Base-by-base conservation (phyloP, 2,329 filamentous ascomycete genomes). In the Blastomyces percursus region DNA sequence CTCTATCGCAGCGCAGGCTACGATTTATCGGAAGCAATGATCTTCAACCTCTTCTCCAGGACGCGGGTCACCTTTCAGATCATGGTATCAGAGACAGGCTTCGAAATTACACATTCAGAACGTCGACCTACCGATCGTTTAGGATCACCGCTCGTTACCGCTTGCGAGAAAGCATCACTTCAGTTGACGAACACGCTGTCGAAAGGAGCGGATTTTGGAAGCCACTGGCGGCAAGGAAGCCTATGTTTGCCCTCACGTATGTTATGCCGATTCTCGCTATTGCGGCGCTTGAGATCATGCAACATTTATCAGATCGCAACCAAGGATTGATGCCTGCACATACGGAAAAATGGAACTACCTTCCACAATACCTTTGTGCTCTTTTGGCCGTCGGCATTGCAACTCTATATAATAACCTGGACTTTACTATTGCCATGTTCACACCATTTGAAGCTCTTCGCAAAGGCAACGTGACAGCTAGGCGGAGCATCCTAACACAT, bases 381-480 rank as follows among this genome's bases (percentile, higher is more conserved):
- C 24, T 59, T 44, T 27, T 59, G 16, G 54, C 35, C 46, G 38
- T 59, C 12, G 27, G 35, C 56, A 27, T 59, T 30, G 56, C 56
- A 32, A 44, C 56, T 8, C 27, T 59, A 21, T 59, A 42, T 32
- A 42, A 59, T 38, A 59, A 59, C 38, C 27, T 59, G 2, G 56
- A 59, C 27, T 59, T 59, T 27, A 59, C 56, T 1, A n/a, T 59
- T 32, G 56, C 56, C 16, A 42, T 42, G 35, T 24, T 59, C 14
- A n/a, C 56, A 42, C 56, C 56, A 6, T 59, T 59, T 14, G 24
- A 30, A 9, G 56, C 38, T 27, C 56, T 59, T 30, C 38, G 56
- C 21, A 59, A 59, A 46, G 56, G 56, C 56, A 42, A 42, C n/a
- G 56, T 42, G 56, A 42, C 56, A 27, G 56, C 56, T 44, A n/a